Evolutionary conservation across 73 alveolate species (phyloP).

Genomic region (Paramecium biaurelia): DNA sequence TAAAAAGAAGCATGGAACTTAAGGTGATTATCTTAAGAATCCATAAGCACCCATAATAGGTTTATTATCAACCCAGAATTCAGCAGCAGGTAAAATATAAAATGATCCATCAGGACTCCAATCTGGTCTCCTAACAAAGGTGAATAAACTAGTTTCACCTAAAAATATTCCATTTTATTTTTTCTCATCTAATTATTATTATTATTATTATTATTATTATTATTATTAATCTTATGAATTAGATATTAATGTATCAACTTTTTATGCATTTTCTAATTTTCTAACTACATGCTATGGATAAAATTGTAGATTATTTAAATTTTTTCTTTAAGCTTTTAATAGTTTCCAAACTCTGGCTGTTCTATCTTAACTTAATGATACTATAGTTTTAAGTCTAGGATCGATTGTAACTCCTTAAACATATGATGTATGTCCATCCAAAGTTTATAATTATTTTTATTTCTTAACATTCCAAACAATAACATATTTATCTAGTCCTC

Average conservation of each 20-base stretch:
- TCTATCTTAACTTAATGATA: slow-evolving; percentile 89
- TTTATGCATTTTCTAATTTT: slow-evolving; percentile 55
- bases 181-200: slow-evolving; percentile 22
- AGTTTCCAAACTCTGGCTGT: slow-evolving; percentile 82
- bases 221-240: background rate
- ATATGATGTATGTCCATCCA: slow-evolving; percentile 89
- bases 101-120: slow-evolving; percentile 96
- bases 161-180: slow-evolving; percentile 75
- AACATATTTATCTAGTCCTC: slow-evolving; percentile 88
- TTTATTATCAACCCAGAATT: slow-evolving; percentile 62
- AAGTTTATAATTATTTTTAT: slow-evolving; percentile 79
- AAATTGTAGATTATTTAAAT: slow-evolving; percentile 20
- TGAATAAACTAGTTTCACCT: slow-evolving; percentile 82
- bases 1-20: slow-evolving; percentile 86
- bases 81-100: slow-evolving; percentile 79
- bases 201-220: slow-evolving; percentile 43
- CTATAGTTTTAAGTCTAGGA: slow-evolving; percentile 84
- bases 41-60: slow-evolving; percentile 75
- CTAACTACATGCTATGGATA: slow-evolving; percentile 20
- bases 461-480: slow-evolving; percentile 85
- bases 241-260: background rate
- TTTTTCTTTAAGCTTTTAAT: slow-evolving; percentile 71
- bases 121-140: slow-evolving; percentile 88
- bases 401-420: slow-evolving; percentile 94
- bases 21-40: slow-evolving; percentile 78